Base-by-base conservation (phyloP, 139 green algal species). In the Coelastrella sp. region DNA sequence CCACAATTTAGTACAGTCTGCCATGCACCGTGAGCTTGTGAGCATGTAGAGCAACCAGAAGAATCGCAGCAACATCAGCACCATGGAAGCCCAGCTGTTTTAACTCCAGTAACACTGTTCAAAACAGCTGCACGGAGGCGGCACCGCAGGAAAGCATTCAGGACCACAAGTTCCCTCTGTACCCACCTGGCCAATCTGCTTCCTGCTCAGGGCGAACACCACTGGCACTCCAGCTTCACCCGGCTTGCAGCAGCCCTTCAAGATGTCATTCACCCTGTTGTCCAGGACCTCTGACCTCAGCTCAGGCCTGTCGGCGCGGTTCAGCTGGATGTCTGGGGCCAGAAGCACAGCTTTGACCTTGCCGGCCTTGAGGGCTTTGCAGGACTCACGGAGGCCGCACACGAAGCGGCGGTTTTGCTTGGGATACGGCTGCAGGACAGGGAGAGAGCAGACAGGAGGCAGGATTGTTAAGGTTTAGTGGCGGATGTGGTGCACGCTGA, bases 171-270 rank as follows among this genome's bases (percentile, higher is more conserved):
- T 47, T 47, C n/a, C n/a, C n/a, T n/a, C n/a, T n/a, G n/a, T n/a
- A 13, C 61, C 61, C 17, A 76, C 68, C 85, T 96, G 91, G 20
- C 96, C 96, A 83, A 98, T 92, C 77, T 94, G 93, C 87, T 97
- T 97, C 47, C 96, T 94, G 23, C 85, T 96, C 6, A 98, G 91
- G 0, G 94, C 94, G 92, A 98, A 98, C 57, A 97, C 91, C 3
- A 96, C 89, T 4, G 94, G 93, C 20, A 96, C 85, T 57, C 73
- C 87, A 7, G 68, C 19, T 32, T 89, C 87, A 17, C 23, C 74
- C 7, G 23, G 82, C 82, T 58, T 19, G 65, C 82, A 80, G 65
- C 91, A 92, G 88, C 83, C 87, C 54, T 66, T 17, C 75, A 98
- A 87, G 64, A 98, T 96, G 54, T 87, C 90, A 47, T 88, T 47